Base-by-base conservation (phyloP, 2,329 filamentous ascomycete genomes). In the Ceratocystis diversiconidia region DNA sequence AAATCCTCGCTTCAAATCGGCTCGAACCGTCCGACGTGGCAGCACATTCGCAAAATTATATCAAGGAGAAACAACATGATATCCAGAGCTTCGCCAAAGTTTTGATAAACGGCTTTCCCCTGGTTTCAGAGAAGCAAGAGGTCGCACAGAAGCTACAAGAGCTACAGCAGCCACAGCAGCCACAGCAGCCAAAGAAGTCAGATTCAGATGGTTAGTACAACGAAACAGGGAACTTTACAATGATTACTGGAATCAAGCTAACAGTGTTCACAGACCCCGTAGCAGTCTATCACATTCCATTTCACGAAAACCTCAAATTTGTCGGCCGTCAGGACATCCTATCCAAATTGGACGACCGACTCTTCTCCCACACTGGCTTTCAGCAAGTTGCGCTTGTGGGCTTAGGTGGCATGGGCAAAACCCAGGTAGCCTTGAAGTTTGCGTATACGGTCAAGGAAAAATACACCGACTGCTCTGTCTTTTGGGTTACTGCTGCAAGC, bases 401-500 rank as follows among this genome's bases (percentile, higher is more conserved):
- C 19, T 7, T 15, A 30, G 25, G 50, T 4, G 50, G 50, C 22
- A 55, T 55, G 50, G 50, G 50, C 15, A 55, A 55, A 19, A 55
- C 50, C 7, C 50, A 55, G 25, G 8, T 30, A 28, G 50, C 50
- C 50, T 30, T 55, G 22, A 25, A 30, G 19, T 25, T 55, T 2
- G 50, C 50, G 50, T 25, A 30, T 1, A 28, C 5, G 7, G 25
- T 28, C 2, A 25, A 30, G 25, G 19, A 1, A 3, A 10, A 55
- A 3, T 15, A 12, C 3, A 22, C 50, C 5, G 50, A 17, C 10
- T 55, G 28, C 28, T 30, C 50, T 30, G 50, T 55, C 32, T 32
- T 65, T 22, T 65, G 63, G 63, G 17, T 61, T 12, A n/a, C 52
- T 32, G 63, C 52, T 30, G 22, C 12, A 0, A 65, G 43, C 17